These are phyloP conservation scores for Olyra latifolia DNA, from an alignment of 176 grass and related monocot genomes.

Conservation along the genomic window DNA sequence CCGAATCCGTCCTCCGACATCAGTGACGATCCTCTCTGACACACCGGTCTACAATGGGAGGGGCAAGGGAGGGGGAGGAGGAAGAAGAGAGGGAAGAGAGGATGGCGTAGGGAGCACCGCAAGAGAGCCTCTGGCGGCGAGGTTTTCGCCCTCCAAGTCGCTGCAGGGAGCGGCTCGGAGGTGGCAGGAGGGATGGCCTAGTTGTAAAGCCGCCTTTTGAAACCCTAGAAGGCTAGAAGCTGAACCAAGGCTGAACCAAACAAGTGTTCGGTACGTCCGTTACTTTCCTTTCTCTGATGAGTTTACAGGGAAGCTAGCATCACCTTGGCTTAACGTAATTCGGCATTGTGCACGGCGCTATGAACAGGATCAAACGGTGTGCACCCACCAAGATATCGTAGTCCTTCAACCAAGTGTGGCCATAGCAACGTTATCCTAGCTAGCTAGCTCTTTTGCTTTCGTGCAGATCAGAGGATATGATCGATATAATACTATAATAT, in stretches of 20 bases:
- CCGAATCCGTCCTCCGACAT: no score
- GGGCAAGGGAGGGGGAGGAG: no score
- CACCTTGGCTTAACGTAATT: not conserved
- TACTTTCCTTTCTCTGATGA: not conserved
- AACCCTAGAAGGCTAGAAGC: not conserved
- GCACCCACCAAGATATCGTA: not conserved
- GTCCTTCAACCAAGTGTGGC: not conserved
- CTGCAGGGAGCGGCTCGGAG: no score
- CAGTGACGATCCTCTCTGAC: no score
- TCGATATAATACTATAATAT: not conserved
- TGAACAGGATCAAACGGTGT: not conserved
- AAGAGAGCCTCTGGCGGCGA: no score
- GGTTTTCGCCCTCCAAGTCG: no score
- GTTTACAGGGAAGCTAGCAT: not conserved
- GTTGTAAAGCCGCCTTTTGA: no score
- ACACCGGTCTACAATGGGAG: no score
- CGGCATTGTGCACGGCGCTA: not conserved
- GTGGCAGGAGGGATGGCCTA: no score
- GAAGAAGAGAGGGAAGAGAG: no score
- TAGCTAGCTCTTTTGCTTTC: not conserved
- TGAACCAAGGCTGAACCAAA: no score
- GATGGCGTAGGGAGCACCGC: no score
- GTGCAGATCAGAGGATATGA: not conserved
- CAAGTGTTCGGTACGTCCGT: not conserved
- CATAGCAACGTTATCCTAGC: not conserved